A percentile compares a stretch with the other conserved stretches of the same genome.
Conservation (phyloP, 225 moss, liverwort and hornwort genomes). For the Neckera pumila region DNA sequence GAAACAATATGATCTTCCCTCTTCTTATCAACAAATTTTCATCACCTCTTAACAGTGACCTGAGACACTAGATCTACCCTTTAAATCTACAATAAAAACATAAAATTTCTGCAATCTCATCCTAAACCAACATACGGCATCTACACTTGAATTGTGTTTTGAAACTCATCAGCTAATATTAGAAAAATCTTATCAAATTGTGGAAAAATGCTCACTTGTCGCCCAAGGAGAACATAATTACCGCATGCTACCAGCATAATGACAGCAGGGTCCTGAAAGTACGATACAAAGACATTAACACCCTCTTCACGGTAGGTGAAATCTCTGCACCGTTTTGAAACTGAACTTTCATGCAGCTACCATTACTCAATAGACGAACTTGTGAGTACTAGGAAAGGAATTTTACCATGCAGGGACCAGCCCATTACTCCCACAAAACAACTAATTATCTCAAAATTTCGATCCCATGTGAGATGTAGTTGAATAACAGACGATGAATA, state of each 20-base stretch:
- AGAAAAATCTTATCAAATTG: not conserved
- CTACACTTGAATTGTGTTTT: not conserved
- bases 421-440: not conserved
- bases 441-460: not conserved
- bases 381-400: not conserved
- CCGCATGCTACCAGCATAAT: slow-evolving; percentile 87
- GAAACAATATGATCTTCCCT: not conserved
- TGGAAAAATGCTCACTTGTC: slow-evolving; percentile 45
- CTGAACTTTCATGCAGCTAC: not conserved
- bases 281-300: not conserved
- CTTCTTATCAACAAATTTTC: not conserved
- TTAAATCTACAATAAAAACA: not conserved
- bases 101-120: not conserved
- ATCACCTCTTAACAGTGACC: not conserved
- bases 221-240: slow-evolving; percentile 78
- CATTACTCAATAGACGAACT: not conserved
- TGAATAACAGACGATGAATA: not conserved
- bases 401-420: not conserved
- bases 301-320: not conserved
- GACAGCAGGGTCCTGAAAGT: slow-evolving; percentile 83
- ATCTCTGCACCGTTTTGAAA: not conserved
- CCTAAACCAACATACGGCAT: not conserved
- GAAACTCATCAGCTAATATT: not conserved
- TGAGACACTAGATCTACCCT: not conserved
- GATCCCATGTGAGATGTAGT: not conserved